Evolutionary conservation across 495 filamentous ascomycete genomes (phyloP).

Genomic region (Haplographium delicatum): DNA sequence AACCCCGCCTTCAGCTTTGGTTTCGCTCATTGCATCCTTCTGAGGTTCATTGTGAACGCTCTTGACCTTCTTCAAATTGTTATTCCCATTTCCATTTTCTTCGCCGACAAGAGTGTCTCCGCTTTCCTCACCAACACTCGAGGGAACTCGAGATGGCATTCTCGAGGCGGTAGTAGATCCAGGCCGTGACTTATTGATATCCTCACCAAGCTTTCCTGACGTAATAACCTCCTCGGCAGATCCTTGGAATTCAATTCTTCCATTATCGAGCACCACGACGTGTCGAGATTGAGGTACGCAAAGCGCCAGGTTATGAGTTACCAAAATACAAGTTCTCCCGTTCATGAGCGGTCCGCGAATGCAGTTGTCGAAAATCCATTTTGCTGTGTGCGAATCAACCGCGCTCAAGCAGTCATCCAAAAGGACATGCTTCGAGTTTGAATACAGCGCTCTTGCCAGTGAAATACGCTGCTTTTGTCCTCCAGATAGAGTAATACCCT

Average conservation of each 20-base stretch:
- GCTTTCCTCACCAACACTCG: constrained; percentile 53
- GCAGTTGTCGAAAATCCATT: constrained; percentile 95
- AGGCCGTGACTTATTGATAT: constrained; percentile 52
- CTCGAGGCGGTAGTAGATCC: constrained; percentile 44
- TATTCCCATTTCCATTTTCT: constrained; percentile 28
- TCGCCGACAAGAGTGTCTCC: constrained; percentile 40
- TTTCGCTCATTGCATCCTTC: constrained; percentile 55
- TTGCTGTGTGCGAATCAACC: constrained; percentile 97
- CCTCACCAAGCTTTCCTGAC: constrained; percentile 81
- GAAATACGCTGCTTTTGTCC: constrained; percentile 98
- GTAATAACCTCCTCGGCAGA: constrained; percentile 68
- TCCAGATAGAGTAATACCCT: constrained; percentile 93
- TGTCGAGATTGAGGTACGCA: constrained; percentile 73
- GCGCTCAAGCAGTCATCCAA: constrained; percentile 96
- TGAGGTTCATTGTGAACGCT: constrained; percentile 40
- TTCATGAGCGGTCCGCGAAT: constrained; percentile 88
- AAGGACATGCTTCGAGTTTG: constrained; percentile 81
- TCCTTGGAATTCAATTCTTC: constrained; percentile 72
- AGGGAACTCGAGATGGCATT: constrained; percentile 69
- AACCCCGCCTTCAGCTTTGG: constrained; percentile 77
- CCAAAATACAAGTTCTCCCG: constrained; percentile 84
- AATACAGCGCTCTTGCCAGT: constrained; percentile 88
- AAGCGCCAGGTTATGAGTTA: constrained; percentile 91
- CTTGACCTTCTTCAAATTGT: constrained; percentile 44
- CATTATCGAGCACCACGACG: constrained; percentile 84